Evolutionary conservation across 768 basidiomycete species (phyloP).

Genomic region (Rhodotorula taiwanensis): DNA sequence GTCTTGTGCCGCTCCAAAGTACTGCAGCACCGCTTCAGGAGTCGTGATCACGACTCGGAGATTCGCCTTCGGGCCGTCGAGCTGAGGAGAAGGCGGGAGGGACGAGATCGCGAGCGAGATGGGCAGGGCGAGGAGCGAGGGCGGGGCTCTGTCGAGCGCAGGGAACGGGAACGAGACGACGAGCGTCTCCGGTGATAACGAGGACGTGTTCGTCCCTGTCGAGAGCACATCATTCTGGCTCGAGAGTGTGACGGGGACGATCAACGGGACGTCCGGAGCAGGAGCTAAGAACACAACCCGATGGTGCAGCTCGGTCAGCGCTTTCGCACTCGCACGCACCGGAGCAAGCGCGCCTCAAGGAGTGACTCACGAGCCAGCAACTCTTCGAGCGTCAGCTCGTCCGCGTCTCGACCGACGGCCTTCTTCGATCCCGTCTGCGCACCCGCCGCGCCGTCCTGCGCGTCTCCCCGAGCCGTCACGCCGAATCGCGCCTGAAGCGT

Average conservation of each 20-base stretch:
- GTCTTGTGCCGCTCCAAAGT: too few relatives aligned
- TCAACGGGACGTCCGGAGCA: neutral
- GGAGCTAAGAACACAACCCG: too few relatives aligned
- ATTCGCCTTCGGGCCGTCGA: too few relatives aligned
- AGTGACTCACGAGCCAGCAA: neutral
- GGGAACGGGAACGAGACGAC: neutral
- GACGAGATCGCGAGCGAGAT: neutral
- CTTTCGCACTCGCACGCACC: too few relatives aligned
- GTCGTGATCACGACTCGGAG: too few relatives aligned
- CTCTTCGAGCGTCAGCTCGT: neutral
- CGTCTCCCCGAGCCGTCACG: neutral
- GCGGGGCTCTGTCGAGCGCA: neutral
- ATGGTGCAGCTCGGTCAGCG: too few relatives aligned
- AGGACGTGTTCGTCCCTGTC: neutral
- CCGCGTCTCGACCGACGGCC: neutral
- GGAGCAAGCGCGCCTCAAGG: neutral
- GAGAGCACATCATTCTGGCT: neutral
- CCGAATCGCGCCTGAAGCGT: neutral
- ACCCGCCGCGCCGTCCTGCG: neutral
- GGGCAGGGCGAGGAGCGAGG: neutral
- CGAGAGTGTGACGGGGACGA: neutral
- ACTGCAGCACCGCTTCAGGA: too few relatives aligned
- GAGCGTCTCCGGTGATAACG: constrained; percentile 18
- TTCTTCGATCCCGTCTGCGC: neutral
- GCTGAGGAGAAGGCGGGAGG: too few relatives aligned